These are phyloP conservation scores for Eucalyptus curtisii DNA, from an alignment of 345 rosid species.

Conservation along the genomic window DNA sequence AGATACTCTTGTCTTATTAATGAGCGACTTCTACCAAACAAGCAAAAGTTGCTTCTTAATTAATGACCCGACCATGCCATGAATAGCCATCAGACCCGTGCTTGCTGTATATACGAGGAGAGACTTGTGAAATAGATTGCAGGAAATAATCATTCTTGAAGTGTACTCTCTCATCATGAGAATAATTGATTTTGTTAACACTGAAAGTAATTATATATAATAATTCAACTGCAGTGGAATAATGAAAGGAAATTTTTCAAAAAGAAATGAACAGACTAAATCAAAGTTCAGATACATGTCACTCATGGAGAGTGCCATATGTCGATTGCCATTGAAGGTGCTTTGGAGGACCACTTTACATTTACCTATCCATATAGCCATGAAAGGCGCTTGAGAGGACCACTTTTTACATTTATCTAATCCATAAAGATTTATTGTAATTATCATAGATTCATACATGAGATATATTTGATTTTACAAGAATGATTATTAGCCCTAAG, in stretches of 20 bases:
- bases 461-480: not conserved
- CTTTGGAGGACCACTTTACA: too few relatives aligned
- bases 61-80: not conserved
- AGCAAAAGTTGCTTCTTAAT: not conserved
- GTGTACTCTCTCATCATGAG: not conserved
- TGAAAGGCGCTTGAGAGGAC: too few relatives aligned
- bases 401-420: too few relatives aligned
- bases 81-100: not conserved
- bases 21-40: not conserved
- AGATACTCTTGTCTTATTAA: not conserved
- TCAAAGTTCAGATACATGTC: too few relatives aligned
- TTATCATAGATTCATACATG: too few relatives aligned
- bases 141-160: not conserved
- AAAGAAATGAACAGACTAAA: too few relatives aligned
- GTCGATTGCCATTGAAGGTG: too few relatives aligned
- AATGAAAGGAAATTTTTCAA: not conserved
- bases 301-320: too few relatives aligned
- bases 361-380: too few relatives aligned
- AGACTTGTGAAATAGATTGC: not conserved
- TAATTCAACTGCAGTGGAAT: not conserved
- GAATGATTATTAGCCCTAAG: not conserved
- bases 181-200: too few relatives aligned
- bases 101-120: not conserved
- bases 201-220: not conserved
- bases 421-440: too few relatives aligned